Percentiles rank a stretch among this genome's conserved stretches.
Evolutionary conservation across 495 filamentous ascomycete genomes (phyloP).

Genomic region (Hypoxylon lienhwacheense): DNA sequence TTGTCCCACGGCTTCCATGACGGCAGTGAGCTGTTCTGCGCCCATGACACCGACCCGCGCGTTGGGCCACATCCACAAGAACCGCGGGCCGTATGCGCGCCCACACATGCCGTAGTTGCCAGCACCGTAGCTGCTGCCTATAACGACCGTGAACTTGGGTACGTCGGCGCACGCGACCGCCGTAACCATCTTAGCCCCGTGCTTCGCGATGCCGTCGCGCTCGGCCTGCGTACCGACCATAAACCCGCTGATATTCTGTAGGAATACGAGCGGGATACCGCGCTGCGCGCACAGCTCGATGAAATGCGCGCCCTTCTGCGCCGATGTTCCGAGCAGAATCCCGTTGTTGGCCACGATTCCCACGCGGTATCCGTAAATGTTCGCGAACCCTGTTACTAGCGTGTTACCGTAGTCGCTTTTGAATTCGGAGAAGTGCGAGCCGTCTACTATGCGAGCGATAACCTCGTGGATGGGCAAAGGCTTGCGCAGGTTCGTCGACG

Average conservation of each 20-base stretch:
- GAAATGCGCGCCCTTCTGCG: conserved; percentile 95
- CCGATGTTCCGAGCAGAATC: conserved; percentile 89
- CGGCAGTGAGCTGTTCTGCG: conserved; percentile 82
- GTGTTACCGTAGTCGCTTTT: conserved; percentile 90
- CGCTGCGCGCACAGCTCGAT: conserved; percentile 96
- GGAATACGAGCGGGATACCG: conserved; percentile 83
- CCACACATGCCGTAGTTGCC: conserved; percentile 78
- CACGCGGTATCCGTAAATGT: conserved; percentile 86
- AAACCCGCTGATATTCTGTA: conserved; percentile 97
- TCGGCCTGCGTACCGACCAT: conserved; percentile 97
- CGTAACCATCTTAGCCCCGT: conserved; percentile 95
- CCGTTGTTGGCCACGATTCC: conserved; percentile 97
- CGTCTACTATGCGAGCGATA: conserved; percentile 92
- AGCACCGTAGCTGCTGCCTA: conserved; percentile 84
- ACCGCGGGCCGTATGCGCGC: conserved; percentile 86
- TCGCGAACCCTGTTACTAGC: conserved; percentile 89
- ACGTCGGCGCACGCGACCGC: conserved; percentile 94
- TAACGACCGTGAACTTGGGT: conserved; percentile 94
- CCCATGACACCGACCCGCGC: conserved; percentile 96
- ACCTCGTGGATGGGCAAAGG: conserved; percentile 86
- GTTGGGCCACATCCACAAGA: conserved; percentile 98
- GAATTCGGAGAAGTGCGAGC: conserved; percentile 88
- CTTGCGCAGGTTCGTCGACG: conserved; percentile 81
- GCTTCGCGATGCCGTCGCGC: conserved; percentile 93
- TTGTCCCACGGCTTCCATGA: conserved; percentile 94